Evolutionary conservation across 2,329 filamentous ascomycete genomes (phyloP), one percentile per base, ranked within the genome.

Genomic region (Fusarium tupiense): DNA sequence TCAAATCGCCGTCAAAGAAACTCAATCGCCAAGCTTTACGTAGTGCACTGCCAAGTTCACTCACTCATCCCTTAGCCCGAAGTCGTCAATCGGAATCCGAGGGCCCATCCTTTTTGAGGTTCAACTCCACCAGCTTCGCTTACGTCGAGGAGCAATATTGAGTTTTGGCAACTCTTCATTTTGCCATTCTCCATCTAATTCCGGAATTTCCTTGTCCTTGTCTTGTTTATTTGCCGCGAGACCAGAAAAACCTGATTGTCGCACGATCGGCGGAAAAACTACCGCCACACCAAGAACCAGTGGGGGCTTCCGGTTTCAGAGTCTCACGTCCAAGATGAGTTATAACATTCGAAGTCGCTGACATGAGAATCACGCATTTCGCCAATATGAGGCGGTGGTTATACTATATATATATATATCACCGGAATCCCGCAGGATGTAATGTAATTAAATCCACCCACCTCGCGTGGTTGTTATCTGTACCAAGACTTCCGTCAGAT

Each of bases 191-290:
- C 67, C 67, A 71, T 71, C 24, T 60, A 56, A 35, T 66, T 29
- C 26, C 37, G 54, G 37, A 49, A 38, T 66, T 33, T 26, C 24
- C 38, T 44, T 41, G 49, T 50, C 37, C 31, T 24, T 43, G 44
- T 17, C 31, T 41, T 56, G 52, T n/a, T 43, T 56, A 56, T 50
- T 46, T 44, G 24, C 26, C 49, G 46, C 31, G 31, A 46, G 26
- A n/a, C n/a, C 31, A 44, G 8, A 63, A 71, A 71, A 71, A 71
- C 68, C 54, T 65, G 68, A 61, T 71, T 71, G 35, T 46, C 56
- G 49, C 67, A 71, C 62, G 67, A 71, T 71, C 67, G 61, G 33
- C 67, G 49, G 56, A 54, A 40, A 41, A 71, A 71, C 26, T 47
- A 37, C 56, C 19, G 17, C 47, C 31, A 53, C 35, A 66, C 50